phyloP scores from a whole-genome alignment of 1,284 basidiomycete species.

The Ustilago esculenta region DNA sequence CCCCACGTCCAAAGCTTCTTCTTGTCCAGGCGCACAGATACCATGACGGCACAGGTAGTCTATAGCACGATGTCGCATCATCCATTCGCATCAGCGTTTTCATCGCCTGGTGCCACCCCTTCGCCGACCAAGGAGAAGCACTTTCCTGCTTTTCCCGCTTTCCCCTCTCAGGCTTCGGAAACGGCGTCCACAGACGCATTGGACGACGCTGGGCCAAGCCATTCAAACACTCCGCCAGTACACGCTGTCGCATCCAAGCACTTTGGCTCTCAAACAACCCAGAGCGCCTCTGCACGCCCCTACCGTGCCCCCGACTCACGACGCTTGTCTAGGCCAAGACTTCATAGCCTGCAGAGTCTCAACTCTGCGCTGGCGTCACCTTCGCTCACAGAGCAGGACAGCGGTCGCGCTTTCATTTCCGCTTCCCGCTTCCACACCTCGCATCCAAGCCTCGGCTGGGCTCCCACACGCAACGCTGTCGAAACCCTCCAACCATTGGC shows the following conservation, averaged over 20 bases:
- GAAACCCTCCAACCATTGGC: slow-evolving; percentile 40
- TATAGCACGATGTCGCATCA: slow-evolving; percentile 35
- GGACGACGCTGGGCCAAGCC: slow-evolving; percentile 11
- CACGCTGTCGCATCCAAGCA: neutral
- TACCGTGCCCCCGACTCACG: slow-evolving; percentile 7
- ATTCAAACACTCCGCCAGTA: neutral
- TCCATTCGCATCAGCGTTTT: slow-evolving; percentile 33
- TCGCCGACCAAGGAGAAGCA: slow-evolving; percentile 35
- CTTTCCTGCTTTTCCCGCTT: slow-evolving; percentile 7
- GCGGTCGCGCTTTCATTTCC: slow-evolving; percentile 29
- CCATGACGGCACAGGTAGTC: slow-evolving; percentile 43
- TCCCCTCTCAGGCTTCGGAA: neutral
- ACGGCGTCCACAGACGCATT: neutral
- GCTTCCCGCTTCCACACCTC: slow-evolving; percentile 18
- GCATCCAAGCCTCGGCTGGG: slow-evolving; percentile 22
- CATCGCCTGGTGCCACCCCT: slow-evolving; percentile 32
- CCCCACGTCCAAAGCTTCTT: neutral
- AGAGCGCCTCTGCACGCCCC: slow-evolving; percentile 3
- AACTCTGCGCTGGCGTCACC: slow-evolving; percentile 43
- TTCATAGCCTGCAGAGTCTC: slow-evolving; percentile 43
- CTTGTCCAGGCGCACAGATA: neutral
- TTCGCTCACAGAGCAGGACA: slow-evolving; percentile 39
- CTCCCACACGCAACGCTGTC: slow-evolving; percentile 33
- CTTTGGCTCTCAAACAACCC: neutral
- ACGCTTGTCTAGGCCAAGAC: slow-evolving; percentile 24